Evolutionary conservation across 352 stramenopile species (phyloP), one percentile per base, ranked within the genome.

Genomic region (Peronospora farinosa): DNA sequence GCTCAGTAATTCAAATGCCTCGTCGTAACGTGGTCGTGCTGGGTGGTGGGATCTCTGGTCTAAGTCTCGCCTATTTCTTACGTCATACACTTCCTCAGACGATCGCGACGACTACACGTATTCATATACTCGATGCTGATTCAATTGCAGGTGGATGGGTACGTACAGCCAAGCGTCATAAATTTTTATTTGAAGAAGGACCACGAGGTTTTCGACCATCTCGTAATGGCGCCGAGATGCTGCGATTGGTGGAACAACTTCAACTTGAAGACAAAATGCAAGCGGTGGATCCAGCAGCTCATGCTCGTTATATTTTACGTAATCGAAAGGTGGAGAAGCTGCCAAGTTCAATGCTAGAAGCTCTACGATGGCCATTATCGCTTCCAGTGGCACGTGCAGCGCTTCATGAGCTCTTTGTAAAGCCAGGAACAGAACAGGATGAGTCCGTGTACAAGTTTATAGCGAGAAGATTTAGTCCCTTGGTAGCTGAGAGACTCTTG

Each of bases 401-500:
- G 4, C 45, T 90, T 36, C 72, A 80, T 46, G 83, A 93, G 47
- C 16, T 89, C 30, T 78, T 89, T 30, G 56, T 73, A 13, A 56
- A 68, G 10, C 60, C 50, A 2, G 58, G 51, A 12, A 51, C 49
- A 12, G 57, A 80, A 0, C 61, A 74, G 13, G 85, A 95, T 40
- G 84, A 95, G 55, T 88, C 78, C 0, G 65, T 95, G 21, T 88
- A 93, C 60, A 71, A 72, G n/a, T 95, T 94, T 43, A 72, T 80
- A 0, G 48, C 63, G 6, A 70, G 85, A 21, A 69, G 84, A 17
- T 94, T 95, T 54, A 88, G 79, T 49, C 69, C 78, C 0, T 46
- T 88, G 7, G 72, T 95, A 13, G 85, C 85, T 0, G 76, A 95
- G 47, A 65, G 63, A 3, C 69, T 95, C 25, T 51, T 92, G 46